phyloP scores from a whole-genome alignment of 257 asterid species.

The Nicotiana obtusifolia region DNA sequence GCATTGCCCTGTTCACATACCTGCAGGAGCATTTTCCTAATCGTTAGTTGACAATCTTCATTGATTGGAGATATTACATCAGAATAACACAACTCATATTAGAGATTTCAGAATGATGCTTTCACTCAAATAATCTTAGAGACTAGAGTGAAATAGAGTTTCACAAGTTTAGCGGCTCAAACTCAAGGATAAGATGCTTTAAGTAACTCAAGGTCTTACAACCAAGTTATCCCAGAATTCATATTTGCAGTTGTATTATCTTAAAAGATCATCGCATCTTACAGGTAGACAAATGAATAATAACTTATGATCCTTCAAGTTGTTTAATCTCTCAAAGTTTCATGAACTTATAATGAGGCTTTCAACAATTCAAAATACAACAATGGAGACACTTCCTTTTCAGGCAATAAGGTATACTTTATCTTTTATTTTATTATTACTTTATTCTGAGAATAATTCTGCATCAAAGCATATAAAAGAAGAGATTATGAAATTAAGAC shows the following conservation, averaged over 20 bases:
- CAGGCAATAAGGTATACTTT: neutral
- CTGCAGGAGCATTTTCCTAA: conserved; percentile 35
- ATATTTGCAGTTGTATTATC: neutral
- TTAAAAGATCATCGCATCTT: neutral
- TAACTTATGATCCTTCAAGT: neutral
- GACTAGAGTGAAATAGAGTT: neutral
- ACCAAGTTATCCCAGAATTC: neutral
- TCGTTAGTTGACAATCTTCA: conserved; percentile 6
- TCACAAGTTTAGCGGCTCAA: neutral
- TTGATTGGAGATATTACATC: neutral
- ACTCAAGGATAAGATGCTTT: neutral
- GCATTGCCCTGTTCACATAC: conserved; percentile 54
- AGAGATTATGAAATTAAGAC: conserved; percentile 11
- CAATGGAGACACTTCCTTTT: neutral
- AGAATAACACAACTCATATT: neutral
- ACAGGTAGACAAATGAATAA: neutral
- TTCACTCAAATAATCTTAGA: neutral
- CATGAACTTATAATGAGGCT: neutral
- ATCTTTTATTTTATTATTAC: neutral
- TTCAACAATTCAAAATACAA: neutral
- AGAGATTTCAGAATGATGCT: neutral
- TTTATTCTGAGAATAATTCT: neutral
- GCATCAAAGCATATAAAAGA: neutral
- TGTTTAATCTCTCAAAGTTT: neutral
- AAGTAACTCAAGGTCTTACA: neutral